These are phyloP conservation scores for Leishmania lainsoni DNA, from an alignment of 208 protist genomes.

Conservation along the genomic window DNA sequence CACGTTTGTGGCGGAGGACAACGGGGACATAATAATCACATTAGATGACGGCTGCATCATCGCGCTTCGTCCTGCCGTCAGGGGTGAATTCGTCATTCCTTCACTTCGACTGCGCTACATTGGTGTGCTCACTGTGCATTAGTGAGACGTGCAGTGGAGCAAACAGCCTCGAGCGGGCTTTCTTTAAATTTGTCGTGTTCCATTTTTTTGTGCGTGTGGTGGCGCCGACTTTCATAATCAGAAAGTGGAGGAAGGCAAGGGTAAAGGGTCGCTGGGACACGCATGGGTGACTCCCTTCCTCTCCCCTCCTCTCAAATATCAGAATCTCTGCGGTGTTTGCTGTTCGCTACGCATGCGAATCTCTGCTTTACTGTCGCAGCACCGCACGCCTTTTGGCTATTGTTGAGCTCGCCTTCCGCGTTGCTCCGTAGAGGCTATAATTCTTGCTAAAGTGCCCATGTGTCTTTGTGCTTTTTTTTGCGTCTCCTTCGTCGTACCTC, in stretches of 20 bases:
- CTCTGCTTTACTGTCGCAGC: not conserved
- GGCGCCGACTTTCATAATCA: not conserved
- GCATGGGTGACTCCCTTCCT: not conserved
- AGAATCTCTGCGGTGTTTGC: not conserved
- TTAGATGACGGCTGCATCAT: conserved; percentile 44
- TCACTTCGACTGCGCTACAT: conserved; percentile 60
- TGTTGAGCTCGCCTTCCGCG: not conserved
- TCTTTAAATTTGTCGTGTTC: not conserved
- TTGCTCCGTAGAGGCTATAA: not conserved
- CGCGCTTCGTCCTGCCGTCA: conserved; percentile 46
- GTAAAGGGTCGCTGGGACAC: not conserved
- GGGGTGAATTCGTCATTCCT: conserved; percentile 31
- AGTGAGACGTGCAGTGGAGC: not conserved
- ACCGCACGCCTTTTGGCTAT: no score
- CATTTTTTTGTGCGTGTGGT: not conserved
- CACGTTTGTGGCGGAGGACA: conserved; percentile 43
- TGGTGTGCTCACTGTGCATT: conserved; percentile 22
- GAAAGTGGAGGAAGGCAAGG: not conserved
- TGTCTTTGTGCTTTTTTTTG: not conserved
- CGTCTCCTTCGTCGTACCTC: not conserved
- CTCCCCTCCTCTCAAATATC: not conserved
- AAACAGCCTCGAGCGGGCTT: not conserved
- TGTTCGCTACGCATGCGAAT: not conserved
- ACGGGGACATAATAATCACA: conserved; percentile 54
- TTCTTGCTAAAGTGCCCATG: not conserved